Base-by-base conservation (phyloP, 2,329 filamentous ascomycete genomes). In the Chaetomiaceae sp. region DNA sequence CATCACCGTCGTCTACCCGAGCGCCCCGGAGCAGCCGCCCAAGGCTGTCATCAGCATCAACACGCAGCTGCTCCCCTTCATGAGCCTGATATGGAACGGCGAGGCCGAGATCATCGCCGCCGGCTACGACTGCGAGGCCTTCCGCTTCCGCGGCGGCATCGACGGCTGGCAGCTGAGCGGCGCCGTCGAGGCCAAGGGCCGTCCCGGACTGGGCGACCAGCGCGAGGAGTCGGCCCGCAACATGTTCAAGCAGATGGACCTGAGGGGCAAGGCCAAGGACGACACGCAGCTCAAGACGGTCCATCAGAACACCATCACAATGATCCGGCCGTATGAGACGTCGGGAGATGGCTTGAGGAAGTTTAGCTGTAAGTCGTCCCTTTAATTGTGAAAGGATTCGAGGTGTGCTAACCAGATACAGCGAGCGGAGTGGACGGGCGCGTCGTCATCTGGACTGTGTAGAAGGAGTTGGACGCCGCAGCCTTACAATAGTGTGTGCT, bases 231-330 rank as follows among this genome's bases (percentile, higher is more conserved):
- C 87, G 58, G 93, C 93, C 20, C 75, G 96, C 68, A 96, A 97
- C 71, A 96, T 97, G 89, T 99, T 99, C 74, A 83, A 84, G 63
- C 91, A 96, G 74, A 97, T 99, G 93, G 93, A 99, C 70, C 78
- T 99, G 58, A 96, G 93, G 78, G 93, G 93, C 56, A 95, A 95
- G 72, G 75, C 78, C 50, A 89, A 89, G 66, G 90, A 95, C 63
- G 91, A 97, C 67, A 96, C 91, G 4, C 88, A 95, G 73, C 77
- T 99, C 61, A 93, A 89, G 73, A 97, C 93, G 10, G 83, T 93
- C 41, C 93, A 99, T 71, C 93, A 99, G 68, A 99, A 99, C 72
- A 96, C 91, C 21, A 88, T 99, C 65, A 89, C 82, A 64, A 96
- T 84, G 2, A 75, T 99, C 44, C 82, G 93, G 38, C 77, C 82